Evolutionary conservation across 1,284 basidiomycete genomes (phyloP), one percentile per base, ranked within the genome.

Genomic region (Austropuccinia psidii): DNA sequence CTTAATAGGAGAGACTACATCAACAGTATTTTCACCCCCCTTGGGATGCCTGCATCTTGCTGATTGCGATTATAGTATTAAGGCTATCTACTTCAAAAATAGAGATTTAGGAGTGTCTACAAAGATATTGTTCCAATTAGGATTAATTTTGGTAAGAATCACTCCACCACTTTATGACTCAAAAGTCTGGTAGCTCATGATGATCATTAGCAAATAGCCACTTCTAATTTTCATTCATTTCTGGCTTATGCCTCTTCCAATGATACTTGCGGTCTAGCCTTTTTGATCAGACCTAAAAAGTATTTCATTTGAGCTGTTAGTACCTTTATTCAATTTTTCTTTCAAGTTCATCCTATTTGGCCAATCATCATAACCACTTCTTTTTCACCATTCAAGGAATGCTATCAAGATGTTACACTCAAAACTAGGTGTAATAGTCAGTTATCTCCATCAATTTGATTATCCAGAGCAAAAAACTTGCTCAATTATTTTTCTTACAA

Each of bases 171-270:
- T 21, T 8, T n/a, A 21, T 15, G n/a, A 21, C 19, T 57, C 24
- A 7, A n/a, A n/a, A n/a, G n/a, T n/a, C n/a, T n/a, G n/a, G n/a
- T n/a, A n/a, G n/a, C n/a, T n/a, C n/a, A n/a, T 24, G 17, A 29
- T 33, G 21, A 6, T 24, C 19, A 5, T 6, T 77, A 93, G 91
- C 86, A 84, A 73, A 80, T 93, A 17, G 83, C 84, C 61, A 84
- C 87, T 0, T 94, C 91, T 0, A 90, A 93, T 65, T 90, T 89
- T 78, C 93, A 96, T 78, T 87, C 90, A 4, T 90, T 91, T 78
- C 80, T 93, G 11, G 90, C 89, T 0, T 85, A 89, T 4, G 89
- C 88, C 4, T 87, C 88, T 2, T 86, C 90, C 0, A 93, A 97
- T 80, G 94, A 93, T 0, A 84, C 86, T 0, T 77, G 90, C 85